These are phyloP conservation scores for Allium sativum DNA, from an alignment of 106 monocot species.

Conservation along the genomic window DNA sequence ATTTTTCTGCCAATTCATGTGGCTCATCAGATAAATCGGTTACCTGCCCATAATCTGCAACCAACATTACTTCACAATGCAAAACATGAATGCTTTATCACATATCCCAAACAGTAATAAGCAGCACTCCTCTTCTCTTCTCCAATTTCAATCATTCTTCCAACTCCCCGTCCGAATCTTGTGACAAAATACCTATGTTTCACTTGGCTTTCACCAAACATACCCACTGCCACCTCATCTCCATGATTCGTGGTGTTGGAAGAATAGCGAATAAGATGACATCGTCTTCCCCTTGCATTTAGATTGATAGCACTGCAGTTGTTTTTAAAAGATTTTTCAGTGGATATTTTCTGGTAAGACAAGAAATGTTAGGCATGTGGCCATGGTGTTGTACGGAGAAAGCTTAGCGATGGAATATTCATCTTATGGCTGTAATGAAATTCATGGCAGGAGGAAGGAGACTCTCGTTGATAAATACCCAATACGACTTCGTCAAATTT, in stretches of 20 bases:
- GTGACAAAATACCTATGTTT: slow-evolving; percentile 30
- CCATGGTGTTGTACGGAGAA: not conserved
- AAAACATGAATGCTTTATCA: too few relatives aligned
- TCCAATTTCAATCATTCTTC: slow-evolving; percentile 43
- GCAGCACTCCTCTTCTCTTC: slow-evolving; percentile 80
- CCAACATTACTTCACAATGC: too few relatives aligned
- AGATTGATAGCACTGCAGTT: not conserved
- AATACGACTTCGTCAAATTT: too few relatives aligned
- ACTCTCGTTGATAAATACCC: too few relatives aligned
- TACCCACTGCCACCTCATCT: not conserved
- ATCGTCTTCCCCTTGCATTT: not conserved
- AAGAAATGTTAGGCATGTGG: not conserved
- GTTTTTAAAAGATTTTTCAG: not conserved
- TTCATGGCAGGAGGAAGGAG: not conserved
- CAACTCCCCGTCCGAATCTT: slow-evolving; percentile 77
- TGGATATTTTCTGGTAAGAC: not conserved
- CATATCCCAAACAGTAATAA: too few relatives aligned
- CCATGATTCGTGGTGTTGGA: not conserved
- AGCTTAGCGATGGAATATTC: too few relatives aligned
- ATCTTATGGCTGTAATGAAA: not conserved
- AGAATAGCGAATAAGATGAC: not conserved
- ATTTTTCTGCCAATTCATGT: too few relatives aligned
- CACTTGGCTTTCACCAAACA: not conserved
- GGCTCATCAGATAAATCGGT: too few relatives aligned
- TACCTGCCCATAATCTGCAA: too few relatives aligned